Evolutionary conservation across 2,329 filamentous ascomycete species (phyloP).

Genomic region (Aureobasidium vineae): DNA sequence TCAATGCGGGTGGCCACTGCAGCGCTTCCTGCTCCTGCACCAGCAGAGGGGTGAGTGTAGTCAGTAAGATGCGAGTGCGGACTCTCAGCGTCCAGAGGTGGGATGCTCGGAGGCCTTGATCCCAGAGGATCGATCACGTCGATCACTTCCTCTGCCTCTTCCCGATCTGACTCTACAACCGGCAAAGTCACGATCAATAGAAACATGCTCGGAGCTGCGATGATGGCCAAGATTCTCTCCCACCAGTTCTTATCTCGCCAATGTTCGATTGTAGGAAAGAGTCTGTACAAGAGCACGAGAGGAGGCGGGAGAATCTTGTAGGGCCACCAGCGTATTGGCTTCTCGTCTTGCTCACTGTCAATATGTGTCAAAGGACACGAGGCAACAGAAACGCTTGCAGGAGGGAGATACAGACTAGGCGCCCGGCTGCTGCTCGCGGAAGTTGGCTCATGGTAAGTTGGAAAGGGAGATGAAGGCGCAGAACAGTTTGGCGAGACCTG

Average conservation of each 20-base stretch:
- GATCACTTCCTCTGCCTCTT: constrained; percentile 42
- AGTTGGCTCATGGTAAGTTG: constrained; percentile 56
- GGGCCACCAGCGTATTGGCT: constrained; percentile 73
- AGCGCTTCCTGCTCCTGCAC: constrained; percentile 19
- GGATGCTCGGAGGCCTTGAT: neutral
- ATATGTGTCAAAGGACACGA: constrained; percentile 43
- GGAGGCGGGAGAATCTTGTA: constrained; percentile 70
- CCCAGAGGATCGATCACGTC: neutral
- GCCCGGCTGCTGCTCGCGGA: constrained; percentile 49
- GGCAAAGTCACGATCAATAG: constrained; percentile 86
- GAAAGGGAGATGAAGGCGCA: constrained; percentile 62
- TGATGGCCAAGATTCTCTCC: constrained; percentile 76
- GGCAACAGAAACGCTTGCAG: constrained; percentile 50
- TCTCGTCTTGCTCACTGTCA: constrained; percentile 39
- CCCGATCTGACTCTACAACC: constrained; percentile 71
- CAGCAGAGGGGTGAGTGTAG: neutral
- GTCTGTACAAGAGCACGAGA: constrained; percentile 64
- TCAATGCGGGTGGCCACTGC: constrained; percentile 27
- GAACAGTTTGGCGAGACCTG: constrained; percentile 36
- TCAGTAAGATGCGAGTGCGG: neutral
- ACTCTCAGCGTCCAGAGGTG: neutral
- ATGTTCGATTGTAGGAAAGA: constrained; percentile 82
- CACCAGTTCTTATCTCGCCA: constrained; percentile 82
- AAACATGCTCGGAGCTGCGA: constrained; percentile 88
- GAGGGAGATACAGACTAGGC: constrained; percentile 58